Evolutionary conservation across 192 early-diverging fungal genomes (phyloP), one percentile per base, ranked within the genome.

Genomic region (Coemansia sp.): DNA sequence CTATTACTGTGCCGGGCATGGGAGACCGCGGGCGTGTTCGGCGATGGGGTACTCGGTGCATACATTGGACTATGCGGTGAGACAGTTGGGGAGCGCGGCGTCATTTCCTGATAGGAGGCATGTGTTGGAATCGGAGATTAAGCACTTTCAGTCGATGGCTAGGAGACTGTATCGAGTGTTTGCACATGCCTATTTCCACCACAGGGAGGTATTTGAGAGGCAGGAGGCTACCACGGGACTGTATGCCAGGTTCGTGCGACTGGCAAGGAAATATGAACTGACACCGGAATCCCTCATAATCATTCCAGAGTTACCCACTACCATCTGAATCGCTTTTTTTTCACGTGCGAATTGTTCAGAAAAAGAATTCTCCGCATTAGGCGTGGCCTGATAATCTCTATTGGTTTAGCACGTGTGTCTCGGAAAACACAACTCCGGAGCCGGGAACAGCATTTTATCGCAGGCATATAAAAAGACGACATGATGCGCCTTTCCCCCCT

Each of bases 161-260:
- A 77, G 97, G n/a, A 71, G 97, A 33, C 84, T 99, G 16, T 97
- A 99, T 69, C 86, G 97, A n/a, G 90, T 99, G 24, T 99, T 99
- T 83, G 93, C 95, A 2, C 97, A 99, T 75, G 85, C 93, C 5
- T 99, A 92, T 75, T 95, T 88, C 66, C 93, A 95, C 72, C 97
- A 99, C 74, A 77, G 90, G 9, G 92, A 93, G 62, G 72, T 93
- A 5, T 99, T 98, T 81, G 89, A 91, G 53, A 83, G 84, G 14
- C 95, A 92, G 73, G 95, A 94, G 87, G 86, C 86, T 37, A 88
- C 92, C 13, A 90, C 87, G 11, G 74, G 69, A 24, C 59, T 94
- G 18, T 93, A 93, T 73, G 86, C 85, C 18, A 67, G 93, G 56
- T 93, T 95, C 64, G 70, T 93, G 11, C 70, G 79, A 40, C 64